Percentiles rank a stretch among this genome's conserved stretches.
Conservation (phyloP, 2,329 filamentous ascomycete species). For the Phialophora verrucosa region DNA sequence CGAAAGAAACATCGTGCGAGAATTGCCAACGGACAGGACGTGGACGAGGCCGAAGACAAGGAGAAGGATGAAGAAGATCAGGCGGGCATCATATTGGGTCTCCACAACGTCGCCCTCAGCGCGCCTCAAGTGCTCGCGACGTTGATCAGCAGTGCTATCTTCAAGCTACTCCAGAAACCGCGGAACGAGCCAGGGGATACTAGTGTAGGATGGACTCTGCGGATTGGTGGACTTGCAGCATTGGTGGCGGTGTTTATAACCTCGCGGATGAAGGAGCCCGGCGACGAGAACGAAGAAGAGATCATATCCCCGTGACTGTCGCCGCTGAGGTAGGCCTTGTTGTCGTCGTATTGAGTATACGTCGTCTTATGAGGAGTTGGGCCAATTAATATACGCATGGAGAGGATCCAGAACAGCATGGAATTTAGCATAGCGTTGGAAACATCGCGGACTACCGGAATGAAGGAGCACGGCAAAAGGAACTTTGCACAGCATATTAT, state of each 20-base stretch:
- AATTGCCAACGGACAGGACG: constrained; percentile 40
- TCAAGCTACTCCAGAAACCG: constrained; percentile 84
- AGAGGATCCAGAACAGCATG: background rate
- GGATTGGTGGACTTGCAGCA: constrained; percentile 80
- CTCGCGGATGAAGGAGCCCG: constrained; percentile 39
- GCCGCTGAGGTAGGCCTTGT: background rate
- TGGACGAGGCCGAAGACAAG: constrained; percentile 36
- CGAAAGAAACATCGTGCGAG: constrained; percentile 51
- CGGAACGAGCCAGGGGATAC: constrained; percentile 82
- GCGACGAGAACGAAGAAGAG: constrained; percentile 26
- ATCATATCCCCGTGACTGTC: constrained; percentile 3
- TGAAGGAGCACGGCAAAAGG: background rate
- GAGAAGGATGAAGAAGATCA: constrained; percentile 66
- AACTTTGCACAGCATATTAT: background rate
- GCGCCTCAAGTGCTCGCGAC: constrained; percentile 91
- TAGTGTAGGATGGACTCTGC: constrained; percentile 83
- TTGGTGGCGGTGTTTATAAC: constrained; percentile 69
- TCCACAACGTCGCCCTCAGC: constrained; percentile 94
- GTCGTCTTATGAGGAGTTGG: constrained; percentile 3
- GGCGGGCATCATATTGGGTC: constrained; percentile 87
- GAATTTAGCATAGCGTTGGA: background rate
- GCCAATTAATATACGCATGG: background rate
- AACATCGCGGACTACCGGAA: background rate
- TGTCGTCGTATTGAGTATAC: constrained; percentile 1
- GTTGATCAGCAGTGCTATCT: constrained; percentile 80